Percentiles rank a stretch among this genome's conserved stretches.
Conservation (phyloP, 2,329 filamentous ascomycete species). For the Cytospora chrysosperma region DNA sequence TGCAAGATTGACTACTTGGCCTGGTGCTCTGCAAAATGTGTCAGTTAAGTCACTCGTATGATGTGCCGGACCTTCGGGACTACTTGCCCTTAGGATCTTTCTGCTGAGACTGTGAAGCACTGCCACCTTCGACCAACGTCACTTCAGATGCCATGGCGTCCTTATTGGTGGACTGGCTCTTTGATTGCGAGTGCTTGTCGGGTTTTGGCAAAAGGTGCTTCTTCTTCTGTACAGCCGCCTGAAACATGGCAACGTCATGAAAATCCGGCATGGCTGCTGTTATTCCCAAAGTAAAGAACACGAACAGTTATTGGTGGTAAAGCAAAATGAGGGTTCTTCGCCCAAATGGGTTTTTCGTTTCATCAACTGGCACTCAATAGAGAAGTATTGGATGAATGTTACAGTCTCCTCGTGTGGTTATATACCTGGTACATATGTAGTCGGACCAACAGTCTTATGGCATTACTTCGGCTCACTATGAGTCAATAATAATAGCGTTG, state of each 20-base stretch:
- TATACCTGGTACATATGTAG: no score
- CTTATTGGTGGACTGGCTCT: neutral
- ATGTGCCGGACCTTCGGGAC: neutral
- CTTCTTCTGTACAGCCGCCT: constrained; percentile 5
- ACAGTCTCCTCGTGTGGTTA: no score
- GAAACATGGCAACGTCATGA: constrained; percentile 12
- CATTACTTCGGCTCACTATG: no score
- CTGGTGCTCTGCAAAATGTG: neutral
- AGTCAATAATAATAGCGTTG: no score
- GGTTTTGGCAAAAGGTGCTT: neutral
- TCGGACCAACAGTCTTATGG: no score
- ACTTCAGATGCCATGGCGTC: neutral
- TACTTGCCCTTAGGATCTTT: neutral
- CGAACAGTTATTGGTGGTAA: no score
- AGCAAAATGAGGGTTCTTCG: no score
- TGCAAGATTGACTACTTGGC: neutral
- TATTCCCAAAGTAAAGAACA: no score
- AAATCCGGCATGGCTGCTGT: neutral
- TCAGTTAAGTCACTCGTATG: neutral
- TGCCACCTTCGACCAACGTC: neutral
- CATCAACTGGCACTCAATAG: no score
- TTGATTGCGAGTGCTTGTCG: neutral
- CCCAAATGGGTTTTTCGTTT: no score
- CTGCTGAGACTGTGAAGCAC: neutral
- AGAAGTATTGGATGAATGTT: no score